Conservation (phyloP, 169 alveolate species). For the Plasmodium gonderi region DNA sequence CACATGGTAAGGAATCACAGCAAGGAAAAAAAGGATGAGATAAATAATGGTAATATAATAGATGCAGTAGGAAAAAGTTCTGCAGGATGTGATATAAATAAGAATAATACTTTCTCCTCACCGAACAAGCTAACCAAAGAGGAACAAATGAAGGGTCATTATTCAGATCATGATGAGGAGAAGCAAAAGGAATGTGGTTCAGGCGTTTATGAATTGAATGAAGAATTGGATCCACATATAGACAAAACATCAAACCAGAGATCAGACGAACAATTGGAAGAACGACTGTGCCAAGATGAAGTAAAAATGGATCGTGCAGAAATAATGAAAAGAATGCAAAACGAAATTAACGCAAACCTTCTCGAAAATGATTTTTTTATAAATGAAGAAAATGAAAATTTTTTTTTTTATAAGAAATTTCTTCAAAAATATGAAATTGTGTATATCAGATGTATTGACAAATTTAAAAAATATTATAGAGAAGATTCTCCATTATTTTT, state of each 20-base stretch:
- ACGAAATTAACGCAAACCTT: conserved; percentile 23
- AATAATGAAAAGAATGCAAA: conserved; percentile 23
- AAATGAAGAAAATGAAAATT: conserved; percentile 65
- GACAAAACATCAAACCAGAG: neutral
- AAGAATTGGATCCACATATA: neutral
- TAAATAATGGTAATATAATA: neutral
- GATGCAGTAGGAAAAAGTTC: neutral
- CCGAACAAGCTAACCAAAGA: neutral
- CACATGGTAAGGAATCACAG: neutral
- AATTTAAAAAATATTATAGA: conserved; percentile 42
- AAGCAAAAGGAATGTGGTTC: neutral
- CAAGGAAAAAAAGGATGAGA: neutral
- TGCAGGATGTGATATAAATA: neutral
- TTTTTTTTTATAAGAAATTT: conserved; percentile 62
- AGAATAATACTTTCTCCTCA: neutral
- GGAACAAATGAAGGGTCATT: neutral
- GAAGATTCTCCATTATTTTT: conserved; percentile 46
- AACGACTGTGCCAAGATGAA: neutral
- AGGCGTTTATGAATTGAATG: neutral
- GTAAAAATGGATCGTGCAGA: neutral
- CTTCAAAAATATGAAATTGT: conserved; percentile 42
- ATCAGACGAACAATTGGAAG: neutral
- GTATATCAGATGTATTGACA: conserved; percentile 34
- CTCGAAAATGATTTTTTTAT: conserved; percentile 51
- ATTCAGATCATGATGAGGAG: neutral